Conservation (phyloP, 371 early-diverging fungal species). For the Zychaea mexicana region DNA sequence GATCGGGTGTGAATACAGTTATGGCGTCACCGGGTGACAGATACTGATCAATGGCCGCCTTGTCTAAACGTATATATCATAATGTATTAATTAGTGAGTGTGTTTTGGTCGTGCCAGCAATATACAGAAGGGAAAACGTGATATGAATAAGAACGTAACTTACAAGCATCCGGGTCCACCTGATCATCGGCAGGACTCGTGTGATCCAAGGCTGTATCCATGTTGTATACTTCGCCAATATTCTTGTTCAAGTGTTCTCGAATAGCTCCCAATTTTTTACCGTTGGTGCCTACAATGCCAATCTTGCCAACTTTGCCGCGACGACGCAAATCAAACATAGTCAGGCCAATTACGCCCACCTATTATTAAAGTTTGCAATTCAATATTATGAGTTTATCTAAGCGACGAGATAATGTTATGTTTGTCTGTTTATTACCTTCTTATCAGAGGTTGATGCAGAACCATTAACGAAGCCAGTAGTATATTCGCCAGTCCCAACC, state of each 20-base stretch:
- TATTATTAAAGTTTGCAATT: too few relatives aligned
- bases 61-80: constrained; percentile 21
- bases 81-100: not conserved
- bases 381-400: not conserved
- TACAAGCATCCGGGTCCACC: constrained; percentile 35
- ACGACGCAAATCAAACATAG: constrained; percentile 49
- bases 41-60: constrained; percentile 42
- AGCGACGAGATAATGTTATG: too few relatives aligned
- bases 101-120: not conserved
- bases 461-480: constrained; percentile 41
- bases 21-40: constrained; percentile 45
- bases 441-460: constrained; percentile 39
- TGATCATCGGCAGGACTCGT: constrained; percentile 35
- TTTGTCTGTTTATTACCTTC: too few relatives aligned
- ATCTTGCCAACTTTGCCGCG: constrained; percentile 38
- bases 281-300: constrained; percentile 48
- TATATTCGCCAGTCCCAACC: constrained; percentile 46
- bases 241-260: constrained; percentile 28
- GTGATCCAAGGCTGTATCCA: constrained; percentile 31
- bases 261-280: constrained; percentile 37
- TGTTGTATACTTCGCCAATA: constrained; percentile 31
- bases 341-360: constrained; percentile 47
- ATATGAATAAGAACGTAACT: constrained; percentile 2
- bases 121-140: not conserved
- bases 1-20: constrained; percentile 58